A percentile compares a stretch with the other conserved stretches of the same genome.
phyloP scores from a whole-genome alignment of 225 moss, liverwort and hornwort species.

The Antitrichia curtipendula region DNA sequence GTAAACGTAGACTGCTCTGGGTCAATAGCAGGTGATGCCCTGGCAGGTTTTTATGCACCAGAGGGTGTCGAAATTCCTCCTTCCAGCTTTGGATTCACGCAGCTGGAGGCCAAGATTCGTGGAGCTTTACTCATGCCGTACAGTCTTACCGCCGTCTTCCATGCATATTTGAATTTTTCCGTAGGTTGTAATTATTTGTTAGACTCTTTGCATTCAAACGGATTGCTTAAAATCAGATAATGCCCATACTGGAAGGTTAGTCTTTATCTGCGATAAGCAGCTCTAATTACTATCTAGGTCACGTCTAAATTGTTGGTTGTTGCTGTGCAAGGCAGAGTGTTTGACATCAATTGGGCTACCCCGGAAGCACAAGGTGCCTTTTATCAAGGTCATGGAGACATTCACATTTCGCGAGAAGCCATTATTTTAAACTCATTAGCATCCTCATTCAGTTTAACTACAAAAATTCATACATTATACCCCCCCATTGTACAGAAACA shows the following conservation, averaged over 20 bases:
- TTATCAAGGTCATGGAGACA: conserved; percentile 81
- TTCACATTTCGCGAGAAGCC: conserved; percentile 78
- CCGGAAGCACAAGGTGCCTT: conserved; percentile 95
- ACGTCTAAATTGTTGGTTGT: neutral
- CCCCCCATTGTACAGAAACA: conserved; percentile 51
- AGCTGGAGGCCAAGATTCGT: conserved; percentile 78
- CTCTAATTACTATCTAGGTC: neutral
- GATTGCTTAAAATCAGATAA: neutral
- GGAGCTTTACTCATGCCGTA: conserved; percentile 96
- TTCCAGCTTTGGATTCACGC: conserved; percentile 69
- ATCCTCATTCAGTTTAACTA: conserved; percentile 62
- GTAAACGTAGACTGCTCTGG: conserved; percentile 94
- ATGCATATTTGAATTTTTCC: neutral
- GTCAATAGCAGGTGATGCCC: conserved; percentile 63
- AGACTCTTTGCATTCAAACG: neutral
- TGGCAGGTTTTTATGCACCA: conserved; percentile 71
- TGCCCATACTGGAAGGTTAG: neutral
- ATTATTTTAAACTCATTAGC: conserved; percentile 72
- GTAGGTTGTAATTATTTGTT: neutral
- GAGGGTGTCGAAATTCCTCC: conserved; percentile 64
- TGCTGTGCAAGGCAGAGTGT: conserved; percentile 46
- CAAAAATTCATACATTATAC: conserved; percentile 66
- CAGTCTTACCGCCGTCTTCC: neutral
- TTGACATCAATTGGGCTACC: conserved; percentile 97
- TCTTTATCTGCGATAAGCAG: neutral